phyloP scores from a whole-genome alignment of 768 basidiomycete genomes.

The Agrocybe pediades region DNA sequence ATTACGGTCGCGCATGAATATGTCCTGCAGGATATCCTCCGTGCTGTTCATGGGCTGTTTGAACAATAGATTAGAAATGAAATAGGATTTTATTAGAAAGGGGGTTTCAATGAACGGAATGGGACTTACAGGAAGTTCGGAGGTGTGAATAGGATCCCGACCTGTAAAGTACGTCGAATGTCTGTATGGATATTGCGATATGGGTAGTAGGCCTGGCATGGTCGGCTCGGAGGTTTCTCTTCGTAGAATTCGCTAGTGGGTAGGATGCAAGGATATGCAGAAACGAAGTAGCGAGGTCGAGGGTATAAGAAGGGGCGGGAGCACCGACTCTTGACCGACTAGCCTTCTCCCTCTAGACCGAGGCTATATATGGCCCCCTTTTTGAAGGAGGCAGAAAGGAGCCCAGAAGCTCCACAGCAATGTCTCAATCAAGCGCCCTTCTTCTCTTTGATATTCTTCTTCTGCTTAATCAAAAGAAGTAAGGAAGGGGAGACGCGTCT shows the following conservation, averaged over 20 bases:
- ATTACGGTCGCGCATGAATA: constrained; percentile 27
- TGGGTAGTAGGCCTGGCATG: too few species aligned
- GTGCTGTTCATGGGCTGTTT: constrained; percentile 33
- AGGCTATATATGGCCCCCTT: too few species aligned
- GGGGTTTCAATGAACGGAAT: not conserved
- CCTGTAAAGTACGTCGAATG: constrained; percentile 34
- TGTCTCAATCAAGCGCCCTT: not conserved
- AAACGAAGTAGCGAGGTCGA: not conserved
- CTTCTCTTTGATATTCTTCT: too few species aligned
- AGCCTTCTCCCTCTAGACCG: not conserved
- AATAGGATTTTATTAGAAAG: not conserved
- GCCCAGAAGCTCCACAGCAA: not conserved
- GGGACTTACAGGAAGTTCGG: constrained; percentile 27
- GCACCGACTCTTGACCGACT: not conserved
- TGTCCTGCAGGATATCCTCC: constrained; percentile 33
- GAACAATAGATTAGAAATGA: not conserved
- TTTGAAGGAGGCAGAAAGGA: too few species aligned
- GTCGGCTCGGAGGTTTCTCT: too few species aligned
- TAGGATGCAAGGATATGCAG: not conserved
- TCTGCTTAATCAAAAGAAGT: not conserved
- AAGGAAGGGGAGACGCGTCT: not conserved
- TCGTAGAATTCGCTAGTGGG: not conserved
- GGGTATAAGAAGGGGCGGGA: not conserved
- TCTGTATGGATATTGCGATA: constrained; percentile 27
- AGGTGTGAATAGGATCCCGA: constrained; percentile 23